These are phyloP conservation scores for Pseudocohnilembus persalinus DNA, from an alignment of 169 alveolate genomes.

Conservation along the genomic window DNA sequence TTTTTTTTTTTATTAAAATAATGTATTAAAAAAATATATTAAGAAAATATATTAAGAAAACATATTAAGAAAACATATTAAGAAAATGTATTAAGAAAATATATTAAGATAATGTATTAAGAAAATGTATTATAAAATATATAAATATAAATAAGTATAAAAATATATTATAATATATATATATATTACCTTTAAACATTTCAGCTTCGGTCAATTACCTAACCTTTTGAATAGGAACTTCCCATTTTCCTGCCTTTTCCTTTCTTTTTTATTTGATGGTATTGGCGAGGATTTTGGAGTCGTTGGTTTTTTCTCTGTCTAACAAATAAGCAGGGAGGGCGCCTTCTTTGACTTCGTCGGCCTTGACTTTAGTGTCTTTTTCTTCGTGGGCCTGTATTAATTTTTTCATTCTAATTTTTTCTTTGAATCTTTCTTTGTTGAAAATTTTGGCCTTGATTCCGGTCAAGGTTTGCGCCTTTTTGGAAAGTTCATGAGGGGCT, in stretches of 20 bases:
- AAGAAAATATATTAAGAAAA: too few relatives aligned
- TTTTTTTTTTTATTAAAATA: too few relatives aligned
- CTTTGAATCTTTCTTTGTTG: constrained; percentile 96
- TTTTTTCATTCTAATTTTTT: constrained; percentile 97
- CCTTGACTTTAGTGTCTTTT: constrained; percentile 90
- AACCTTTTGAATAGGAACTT: constrained; percentile 98
- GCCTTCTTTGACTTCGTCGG: constrained; percentile 92
- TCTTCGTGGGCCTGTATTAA: constrained; percentile 91
- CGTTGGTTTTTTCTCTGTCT: constrained; percentile 96
- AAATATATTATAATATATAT: constrained; percentile 92
- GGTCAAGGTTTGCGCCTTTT: constrained; percentile 92
- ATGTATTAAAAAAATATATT: too few relatives aligned
- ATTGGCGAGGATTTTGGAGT: constrained; percentile 95
- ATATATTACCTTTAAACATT: constrained; percentile 59
- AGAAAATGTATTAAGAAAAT: too few relatives aligned
- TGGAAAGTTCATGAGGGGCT: constrained; percentile 90
- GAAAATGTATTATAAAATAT: too few relatives aligned
- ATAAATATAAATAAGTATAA: too few relatives aligned
- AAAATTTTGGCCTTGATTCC: constrained; percentile 97
- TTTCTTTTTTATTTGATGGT: constrained; percentile 98
- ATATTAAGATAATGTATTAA: too few relatives aligned
- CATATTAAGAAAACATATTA: too few relatives aligned
- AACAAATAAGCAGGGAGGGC: constrained; percentile 98
- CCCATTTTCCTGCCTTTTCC: constrained; percentile 99
- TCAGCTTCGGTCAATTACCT: constrained; percentile 92